phyloP scores from a whole-genome alignment of 108 stramenopile species.

The Pelagomonas calceolata region DNA sequence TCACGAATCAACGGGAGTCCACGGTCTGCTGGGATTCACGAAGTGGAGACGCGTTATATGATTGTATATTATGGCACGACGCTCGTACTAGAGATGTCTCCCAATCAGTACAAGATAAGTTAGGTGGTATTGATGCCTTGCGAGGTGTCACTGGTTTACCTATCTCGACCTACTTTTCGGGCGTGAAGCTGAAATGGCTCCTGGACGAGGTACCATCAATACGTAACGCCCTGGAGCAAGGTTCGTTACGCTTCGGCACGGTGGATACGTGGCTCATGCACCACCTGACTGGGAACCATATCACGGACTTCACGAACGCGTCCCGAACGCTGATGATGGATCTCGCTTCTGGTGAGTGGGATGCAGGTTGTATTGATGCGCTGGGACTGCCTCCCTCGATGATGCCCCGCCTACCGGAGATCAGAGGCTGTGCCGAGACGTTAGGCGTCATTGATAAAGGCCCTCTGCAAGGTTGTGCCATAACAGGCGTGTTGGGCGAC shows the following conservation, averaged over 20 bases:
- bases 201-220: conserved; percentile 70
- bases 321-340: conserved; percentile 85
- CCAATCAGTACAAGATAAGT: conserved; percentile 38
- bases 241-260: conserved; percentile 76
- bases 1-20: conserved; percentile 98
- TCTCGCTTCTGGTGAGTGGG: conserved; percentile 69
- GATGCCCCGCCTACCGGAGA: conserved; percentile 41
- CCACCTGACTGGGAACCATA: conserved; percentile 66
- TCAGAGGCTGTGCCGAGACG: conserved; percentile 34
- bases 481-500: conserved; percentile 80
- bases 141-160: conserved; percentile 82
- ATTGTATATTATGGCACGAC: conserved; percentile 97
- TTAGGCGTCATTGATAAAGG: conserved; percentile 29
- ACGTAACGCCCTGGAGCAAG: conserved; percentile 22
- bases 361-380: conserved; percentile 49
- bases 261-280: conserved; percentile 89
- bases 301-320: conserved; percentile 92
- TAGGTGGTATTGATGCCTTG: conserved; percentile 59
- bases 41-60: conserved; percentile 83
- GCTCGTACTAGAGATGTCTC: conserved; percentile 70
- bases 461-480: conserved; percentile 43
- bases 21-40: conserved; percentile 79
- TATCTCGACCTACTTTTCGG: conserved; percentile 86
- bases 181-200: conserved; percentile 86
- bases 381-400: conserved; percentile 31